phyloP scores from a whole-genome alignment of 352 stramenopile species.

The Achlya hypogyna region DNA sequence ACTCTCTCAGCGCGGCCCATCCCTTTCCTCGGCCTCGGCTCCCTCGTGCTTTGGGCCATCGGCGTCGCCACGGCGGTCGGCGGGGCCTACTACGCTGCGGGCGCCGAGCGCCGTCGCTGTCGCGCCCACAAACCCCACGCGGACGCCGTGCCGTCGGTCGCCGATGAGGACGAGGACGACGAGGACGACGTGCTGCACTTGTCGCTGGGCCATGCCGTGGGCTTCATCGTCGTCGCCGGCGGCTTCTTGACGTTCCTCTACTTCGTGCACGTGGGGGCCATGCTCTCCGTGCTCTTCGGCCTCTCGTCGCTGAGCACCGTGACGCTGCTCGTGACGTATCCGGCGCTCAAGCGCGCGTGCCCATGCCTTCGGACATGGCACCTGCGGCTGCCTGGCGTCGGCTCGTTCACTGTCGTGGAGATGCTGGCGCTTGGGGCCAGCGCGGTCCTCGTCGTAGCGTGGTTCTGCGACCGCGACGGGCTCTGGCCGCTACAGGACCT shows the following conservation, averaged over 20 bases:
- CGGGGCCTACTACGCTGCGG: constrained; percentile 54
- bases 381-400: constrained; percentile 26
- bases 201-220: constrained; percentile 45
- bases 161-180: constrained; percentile 18
- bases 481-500: constrained; percentile 88
- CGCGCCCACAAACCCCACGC: neutral
- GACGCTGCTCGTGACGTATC: constrained; percentile 42
- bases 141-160: neutral
- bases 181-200: constrained; percentile 45
- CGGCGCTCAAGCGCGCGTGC: constrained; percentile 30
- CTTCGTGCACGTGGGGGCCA: constrained; percentile 47
- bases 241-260: constrained; percentile 62
- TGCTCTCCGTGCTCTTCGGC: constrained; percentile 62
- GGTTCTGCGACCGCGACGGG: constrained; percentile 49
- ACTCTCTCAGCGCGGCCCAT: constrained; percentile 38
- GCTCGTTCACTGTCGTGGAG: constrained; percentile 34
- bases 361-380: constrained; percentile 29
- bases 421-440: constrained; percentile 36
- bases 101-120: constrained; percentile 16
- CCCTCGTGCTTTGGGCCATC: constrained; percentile 49
- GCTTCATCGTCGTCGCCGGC: constrained; percentile 50
- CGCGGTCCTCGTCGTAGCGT: constrained; percentile 34
- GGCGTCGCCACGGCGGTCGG: constrained; percentile 46
- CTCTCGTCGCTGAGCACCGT: constrained; percentile 42
- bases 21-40: constrained; percentile 47